Evolutionary conservation across 768 basidiomycete genomes (phyloP).

Genomic region (Pleurotus tuoliensis): DNA sequence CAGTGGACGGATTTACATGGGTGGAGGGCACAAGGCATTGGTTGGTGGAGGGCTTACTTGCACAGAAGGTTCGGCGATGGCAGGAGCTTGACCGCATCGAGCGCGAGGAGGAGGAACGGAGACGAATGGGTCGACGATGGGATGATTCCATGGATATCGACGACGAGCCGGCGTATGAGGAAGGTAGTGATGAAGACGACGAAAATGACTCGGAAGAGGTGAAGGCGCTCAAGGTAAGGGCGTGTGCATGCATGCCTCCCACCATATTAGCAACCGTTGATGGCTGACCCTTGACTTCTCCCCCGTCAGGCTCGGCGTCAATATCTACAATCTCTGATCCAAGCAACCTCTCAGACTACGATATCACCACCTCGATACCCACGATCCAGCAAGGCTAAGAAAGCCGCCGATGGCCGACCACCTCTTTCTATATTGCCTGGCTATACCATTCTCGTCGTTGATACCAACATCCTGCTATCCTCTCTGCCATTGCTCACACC

Average conservation of each 20-base stretch:
- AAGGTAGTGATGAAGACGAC: constrained; percentile 52
- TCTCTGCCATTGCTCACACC: constrained; percentile 70
- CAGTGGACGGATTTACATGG: constrained; percentile 77
- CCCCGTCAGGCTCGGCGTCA: constrained; percentile 61
- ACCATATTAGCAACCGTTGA: constrained; percentile 10
- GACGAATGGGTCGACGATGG: constrained; percentile 59
- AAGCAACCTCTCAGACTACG: constrained; percentile 30
- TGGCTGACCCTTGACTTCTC: constrained; percentile 12
- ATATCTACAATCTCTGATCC: constrained; percentile 68
- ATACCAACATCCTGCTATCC: constrained; percentile 92
- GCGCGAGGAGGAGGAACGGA: constrained; percentile 63
- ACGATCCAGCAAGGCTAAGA: constrained; percentile 21
- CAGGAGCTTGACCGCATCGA: constrained; percentile 64
- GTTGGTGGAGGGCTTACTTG: constrained; percentile 60
- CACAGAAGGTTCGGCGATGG: constrained; percentile 69
- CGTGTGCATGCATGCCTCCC: constrained; percentile 8
- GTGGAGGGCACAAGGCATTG: constrained; percentile 55
- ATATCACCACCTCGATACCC: constrained; percentile 23
- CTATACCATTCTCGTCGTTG: constrained; percentile 87
- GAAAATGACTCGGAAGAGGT: constrained; percentile 71
- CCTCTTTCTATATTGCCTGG: constrained; percentile 67
- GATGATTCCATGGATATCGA: constrained; percentile 73
- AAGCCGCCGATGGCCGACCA: constrained; percentile 29
- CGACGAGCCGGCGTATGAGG: constrained; percentile 50
- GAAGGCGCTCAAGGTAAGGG: constrained; percentile 70